A percentile compares a stretch with the other conserved stretches of the same genome.
These are phyloP conservation scores for Trametes cubensis DNA, from an alignment of 768 basidiomycete species.

Conservation along the genomic window DNA sequence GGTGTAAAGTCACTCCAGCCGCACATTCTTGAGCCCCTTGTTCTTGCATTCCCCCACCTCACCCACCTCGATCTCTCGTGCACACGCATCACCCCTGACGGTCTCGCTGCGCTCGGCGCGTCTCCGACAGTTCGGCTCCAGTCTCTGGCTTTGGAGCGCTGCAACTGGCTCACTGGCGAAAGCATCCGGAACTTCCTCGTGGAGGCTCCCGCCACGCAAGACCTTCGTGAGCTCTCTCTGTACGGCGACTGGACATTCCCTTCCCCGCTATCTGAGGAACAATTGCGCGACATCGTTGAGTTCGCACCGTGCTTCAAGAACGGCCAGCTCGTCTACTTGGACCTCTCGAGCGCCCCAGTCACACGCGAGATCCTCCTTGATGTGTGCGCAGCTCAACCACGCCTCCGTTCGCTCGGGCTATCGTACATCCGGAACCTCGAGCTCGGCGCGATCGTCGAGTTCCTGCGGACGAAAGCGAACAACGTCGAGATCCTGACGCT, in stretches of 20 bases:
- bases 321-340: conserved; percentile 81
- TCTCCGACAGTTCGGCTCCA: conserved; percentile 69
- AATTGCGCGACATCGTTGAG: conserved; percentile 68
- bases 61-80: conserved; percentile 91
- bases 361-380: conserved; percentile 55
- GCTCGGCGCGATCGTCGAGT: conserved; percentile 64
- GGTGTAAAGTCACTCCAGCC: conserved; percentile 80
- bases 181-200: conserved; percentile 77
- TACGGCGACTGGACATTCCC: conserved; percentile 88
- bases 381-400: conserved; percentile 63
- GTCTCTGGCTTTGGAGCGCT: conserved; percentile 84
- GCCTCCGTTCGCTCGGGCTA: conserved; percentile 85
- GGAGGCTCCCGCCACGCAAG: conserved; percentile 60
- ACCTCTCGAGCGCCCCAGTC: conserved; percentile 83
- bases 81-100: conserved; percentile 77
- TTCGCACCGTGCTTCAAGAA: conserved; percentile 78
- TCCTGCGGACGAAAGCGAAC: conserved; percentile 66
- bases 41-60: conserved; percentile 81
- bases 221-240: conserved; percentile 78
- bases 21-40: conserved; percentile 67
- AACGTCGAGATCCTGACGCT: conserved; percentile 88
- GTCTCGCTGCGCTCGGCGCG: conserved; percentile 66
- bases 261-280: conserved; percentile 65
- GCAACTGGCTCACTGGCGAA: conserved; percentile 79
- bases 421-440: conserved; percentile 79